Evolutionary conservation across 2,329 filamentous ascomycete genomes (phyloP).

Genomic region (Exophiala sp.): DNA sequence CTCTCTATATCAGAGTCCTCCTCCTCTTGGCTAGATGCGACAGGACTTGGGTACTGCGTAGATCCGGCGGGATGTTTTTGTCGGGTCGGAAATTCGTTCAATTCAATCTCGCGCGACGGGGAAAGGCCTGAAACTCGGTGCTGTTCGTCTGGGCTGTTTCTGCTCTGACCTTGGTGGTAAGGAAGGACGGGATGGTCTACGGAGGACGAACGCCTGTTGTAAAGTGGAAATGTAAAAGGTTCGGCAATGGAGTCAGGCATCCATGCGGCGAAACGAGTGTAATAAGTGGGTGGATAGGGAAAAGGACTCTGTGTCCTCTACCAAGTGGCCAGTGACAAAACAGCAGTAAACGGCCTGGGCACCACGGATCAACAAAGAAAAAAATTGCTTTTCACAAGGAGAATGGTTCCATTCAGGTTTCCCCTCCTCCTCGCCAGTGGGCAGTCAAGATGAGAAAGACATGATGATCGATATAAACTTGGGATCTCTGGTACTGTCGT

Average conservation of each 20-base stretch:
- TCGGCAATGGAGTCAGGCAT: conserved; percentile 30
- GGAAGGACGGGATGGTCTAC: conserved; percentile 19
- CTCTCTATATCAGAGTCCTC: conserved; percentile 16
- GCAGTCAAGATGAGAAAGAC: conserved; percentile 2
- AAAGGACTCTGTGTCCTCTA: conserved; percentile 27
- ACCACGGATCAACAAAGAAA: conserved; percentile 4
- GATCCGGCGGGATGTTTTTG: background rate
- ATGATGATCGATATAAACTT: conserved; percentile 1
- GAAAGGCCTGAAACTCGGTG: background rate
- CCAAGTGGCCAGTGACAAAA: conserved; percentile 1
- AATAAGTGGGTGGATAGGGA: conserved; percentile 15
- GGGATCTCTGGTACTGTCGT: background rate
- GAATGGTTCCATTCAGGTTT: conserved; percentile 1
- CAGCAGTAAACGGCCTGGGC: background rate
- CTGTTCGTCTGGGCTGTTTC: background rate
- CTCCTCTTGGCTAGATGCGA: conserved; percentile 9
- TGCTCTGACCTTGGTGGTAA: conserved; percentile 15
- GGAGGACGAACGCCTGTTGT: conserved; percentile 18
- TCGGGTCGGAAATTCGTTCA: conserved; percentile 7
- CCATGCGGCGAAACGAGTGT: conserved; percentile 24
- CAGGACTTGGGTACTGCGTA: background rate
- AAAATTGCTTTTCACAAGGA: conserved; percentile 8
- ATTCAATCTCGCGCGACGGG: conserved; percentile 17
- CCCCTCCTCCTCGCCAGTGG: conserved; percentile 7
- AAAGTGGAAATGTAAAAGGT: conserved; percentile 24